These are phyloP conservation scores for Fraxinus dipetala DNA, from an alignment of 305 asterid genomes.

Conservation along the genomic window DNA sequence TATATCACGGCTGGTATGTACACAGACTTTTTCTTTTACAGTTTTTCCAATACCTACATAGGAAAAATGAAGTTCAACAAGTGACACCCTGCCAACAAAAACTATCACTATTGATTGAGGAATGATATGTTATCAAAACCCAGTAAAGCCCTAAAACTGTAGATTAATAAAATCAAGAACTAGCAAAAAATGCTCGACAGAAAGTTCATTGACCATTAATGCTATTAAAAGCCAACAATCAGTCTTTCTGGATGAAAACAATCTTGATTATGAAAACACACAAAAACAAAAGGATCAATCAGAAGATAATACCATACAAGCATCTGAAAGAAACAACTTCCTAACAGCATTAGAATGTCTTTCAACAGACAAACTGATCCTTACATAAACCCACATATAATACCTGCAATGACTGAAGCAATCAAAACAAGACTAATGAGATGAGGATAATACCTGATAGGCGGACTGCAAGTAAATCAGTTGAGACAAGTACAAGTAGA, in stretches of 20 bases:
- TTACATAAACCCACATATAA: not conserved
- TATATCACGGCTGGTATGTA: conserved; percentile 98
- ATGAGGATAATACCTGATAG: conserved; percentile 61
- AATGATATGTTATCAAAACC: not conserved
- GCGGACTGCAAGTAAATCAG: conserved; percentile 89
- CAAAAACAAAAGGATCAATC: not conserved
- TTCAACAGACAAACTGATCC: not conserved
- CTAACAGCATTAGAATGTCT: not conserved
- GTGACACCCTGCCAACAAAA: conserved; percentile 9
- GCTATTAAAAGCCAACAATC: not conserved
- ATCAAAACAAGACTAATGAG: not conserved
- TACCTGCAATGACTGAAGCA: not conserved
- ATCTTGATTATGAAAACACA: not conserved
- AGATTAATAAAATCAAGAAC: conserved; percentile 15
- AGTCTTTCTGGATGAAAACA: not conserved
- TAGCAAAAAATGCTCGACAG: not conserved
- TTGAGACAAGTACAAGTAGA: conserved; percentile 82
- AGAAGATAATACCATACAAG: not conserved
- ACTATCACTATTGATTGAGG: conserved; percentile 1
- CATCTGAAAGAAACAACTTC: not conserved
- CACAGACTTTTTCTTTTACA: conserved; percentile 93
- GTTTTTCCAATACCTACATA: conserved; percentile 87
- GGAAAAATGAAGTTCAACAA: conserved; percentile 17
- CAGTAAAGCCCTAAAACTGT: conserved; percentile 12
- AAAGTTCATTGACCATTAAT: not conserved